These are phyloP conservation scores for Artemisia tridentata DNA, from an alignment of 129 eudicot genomes.

Conservation along the genomic window DNA sequence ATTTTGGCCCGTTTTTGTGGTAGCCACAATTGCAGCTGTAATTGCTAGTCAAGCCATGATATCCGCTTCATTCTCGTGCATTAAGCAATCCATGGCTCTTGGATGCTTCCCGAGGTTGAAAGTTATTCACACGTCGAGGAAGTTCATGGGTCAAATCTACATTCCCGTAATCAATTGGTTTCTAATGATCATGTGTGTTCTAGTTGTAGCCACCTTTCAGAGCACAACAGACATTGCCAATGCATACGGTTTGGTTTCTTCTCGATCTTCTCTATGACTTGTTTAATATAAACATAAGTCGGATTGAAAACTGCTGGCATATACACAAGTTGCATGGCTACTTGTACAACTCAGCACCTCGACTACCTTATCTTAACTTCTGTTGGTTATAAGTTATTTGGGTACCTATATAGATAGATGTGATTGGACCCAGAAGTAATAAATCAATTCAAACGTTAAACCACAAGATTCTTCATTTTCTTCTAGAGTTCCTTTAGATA, in stretches of 20 bases:
- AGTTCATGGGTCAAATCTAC: slow-evolving; percentile 93
- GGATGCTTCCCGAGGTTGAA: slow-evolving; percentile 96
- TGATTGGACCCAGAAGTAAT: too few species aligned
- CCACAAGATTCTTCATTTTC: too few species aligned
- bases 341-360: too few species aligned
- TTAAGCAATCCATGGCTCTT: slow-evolving; percentile 92
- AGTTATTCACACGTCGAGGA: slow-evolving; percentile 79
- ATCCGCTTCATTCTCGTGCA: slow-evolving; percentile 89
- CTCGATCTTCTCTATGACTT: neutral
- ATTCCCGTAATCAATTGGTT: slow-evolving; percentile 94
- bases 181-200: slow-evolving; percentile 85
- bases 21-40: slow-evolving; percentile 89
- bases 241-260: slow-evolving; percentile 68
- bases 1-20: slow-evolving; percentile 88
- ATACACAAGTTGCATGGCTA: too few species aligned
- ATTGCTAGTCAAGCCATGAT: slow-evolving; percentile 99
- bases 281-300: neutral
- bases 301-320: neutral
- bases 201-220: slow-evolving; percentile 83
- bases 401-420: too few species aligned
- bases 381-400: too few species aligned
- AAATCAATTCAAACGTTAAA: too few species aligned
- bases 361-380: too few species aligned
- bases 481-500: too few species aligned
- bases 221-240: slow-evolving; percentile 91